Percentiles rank a stretch among this genome's conserved stretches.
Conservation (phyloP, 768 basidiomycete genomes). For the Suillus brevipes region DNA sequence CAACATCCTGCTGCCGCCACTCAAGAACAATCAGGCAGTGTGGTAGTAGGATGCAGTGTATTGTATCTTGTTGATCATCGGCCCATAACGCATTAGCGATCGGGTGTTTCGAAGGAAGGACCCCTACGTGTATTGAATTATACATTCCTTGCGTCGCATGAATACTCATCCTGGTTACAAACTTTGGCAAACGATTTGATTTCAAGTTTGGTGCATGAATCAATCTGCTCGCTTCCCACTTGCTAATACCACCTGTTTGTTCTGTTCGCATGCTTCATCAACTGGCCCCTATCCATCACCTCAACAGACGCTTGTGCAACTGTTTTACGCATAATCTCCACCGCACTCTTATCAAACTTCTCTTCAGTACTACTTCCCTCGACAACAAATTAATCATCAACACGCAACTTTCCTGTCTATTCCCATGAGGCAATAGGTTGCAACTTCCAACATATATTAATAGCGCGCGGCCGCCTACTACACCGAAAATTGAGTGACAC, state of each 20-base stretch:
- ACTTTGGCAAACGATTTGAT: neutral
- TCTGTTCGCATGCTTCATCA: neutral
- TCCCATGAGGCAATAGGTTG: neutral
- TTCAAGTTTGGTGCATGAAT: neutral
- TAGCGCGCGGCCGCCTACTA: neutral
- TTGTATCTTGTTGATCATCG: neutral
- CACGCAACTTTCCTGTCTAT: neutral
- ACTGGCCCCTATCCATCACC: too few relatives aligned
- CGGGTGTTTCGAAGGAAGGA: neutral
- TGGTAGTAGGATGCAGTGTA: neutral
- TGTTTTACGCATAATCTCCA: neutral
- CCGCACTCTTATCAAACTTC: neutral
- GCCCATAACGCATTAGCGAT: neutral
- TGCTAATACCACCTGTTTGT: neutral
- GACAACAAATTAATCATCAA: neutral
- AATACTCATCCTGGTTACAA: neutral
- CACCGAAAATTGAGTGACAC: neutral
- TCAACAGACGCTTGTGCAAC: neutral
- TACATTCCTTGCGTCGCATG: neutral
- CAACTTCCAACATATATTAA: neutral
- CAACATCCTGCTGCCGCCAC: neutral
- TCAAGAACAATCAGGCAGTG: neutral
- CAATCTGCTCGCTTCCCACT: neutral
- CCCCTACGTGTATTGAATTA: neutral
- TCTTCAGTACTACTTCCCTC: neutral